Conservation (phyloP, 2,329 filamentous ascomycete genomes). For the Botryotinia globosa region DNA sequence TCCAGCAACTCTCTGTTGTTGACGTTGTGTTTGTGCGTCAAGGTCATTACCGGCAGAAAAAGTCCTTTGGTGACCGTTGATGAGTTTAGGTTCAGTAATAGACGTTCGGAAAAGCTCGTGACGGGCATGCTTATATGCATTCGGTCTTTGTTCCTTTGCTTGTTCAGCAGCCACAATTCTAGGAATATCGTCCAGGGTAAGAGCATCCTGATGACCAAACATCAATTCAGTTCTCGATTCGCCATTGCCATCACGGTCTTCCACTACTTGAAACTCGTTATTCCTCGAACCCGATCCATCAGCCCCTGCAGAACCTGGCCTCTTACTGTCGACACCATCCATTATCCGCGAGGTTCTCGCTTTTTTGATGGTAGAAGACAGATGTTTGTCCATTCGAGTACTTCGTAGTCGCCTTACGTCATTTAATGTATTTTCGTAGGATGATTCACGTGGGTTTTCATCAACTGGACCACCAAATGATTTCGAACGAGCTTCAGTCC, state of each 20-base stretch:
- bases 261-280: constrained; percentile 71
- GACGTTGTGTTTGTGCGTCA: constrained; percentile 46
- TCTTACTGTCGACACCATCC: constrained; percentile 73
- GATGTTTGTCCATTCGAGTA: constrained; percentile 87
- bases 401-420: constrained; percentile 90
- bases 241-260: constrained; percentile 68
- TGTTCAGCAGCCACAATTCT: constrained; percentile 94
- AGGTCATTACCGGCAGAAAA: constrained; percentile 56
- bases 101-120: constrained; percentile 61
- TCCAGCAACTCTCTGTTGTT: constrained; percentile 46
- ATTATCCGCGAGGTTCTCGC: constrained; percentile 89
- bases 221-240: constrained; percentile 75
- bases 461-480: constrained; percentile 64
- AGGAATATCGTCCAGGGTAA: constrained; percentile 94
- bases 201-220: constrained; percentile 84
- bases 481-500: constrained; percentile 68
- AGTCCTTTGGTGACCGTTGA: constrained; percentile 67
- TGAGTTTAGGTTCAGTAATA: constrained; percentile 60
- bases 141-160: constrained; percentile 82
- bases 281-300: constrained; percentile 53
- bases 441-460: constrained; percentile 63
- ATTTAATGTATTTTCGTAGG: constrained; percentile 92
- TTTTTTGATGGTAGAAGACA: constrained; percentile 89
- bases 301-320: constrained; percentile 69
- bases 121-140: constrained; percentile 72